Evolutionary conservation across 345 rosid genomes (phyloP).

Genomic region (Angophora floribunda): DNA sequence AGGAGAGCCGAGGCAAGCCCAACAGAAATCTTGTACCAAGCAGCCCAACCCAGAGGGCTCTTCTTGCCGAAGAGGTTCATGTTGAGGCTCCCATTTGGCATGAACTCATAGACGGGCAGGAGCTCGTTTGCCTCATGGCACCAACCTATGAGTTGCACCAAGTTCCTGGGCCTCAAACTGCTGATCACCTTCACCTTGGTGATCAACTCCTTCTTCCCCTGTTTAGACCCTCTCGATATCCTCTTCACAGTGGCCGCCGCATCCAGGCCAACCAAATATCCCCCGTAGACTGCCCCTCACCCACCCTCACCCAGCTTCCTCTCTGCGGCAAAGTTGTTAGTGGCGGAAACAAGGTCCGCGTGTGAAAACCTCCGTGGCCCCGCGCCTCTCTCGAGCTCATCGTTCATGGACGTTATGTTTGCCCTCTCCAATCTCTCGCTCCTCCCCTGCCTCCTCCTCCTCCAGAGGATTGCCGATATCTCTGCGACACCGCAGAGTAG

Average conservation of each 20-base stretch:
- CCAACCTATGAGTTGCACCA: conserved; percentile 28
- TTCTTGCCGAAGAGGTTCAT: conserved; percentile 6
- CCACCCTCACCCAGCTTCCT: conserved; percentile 15
- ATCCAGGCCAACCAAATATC: conserved; percentile 1
- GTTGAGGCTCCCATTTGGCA: conserved; percentile 5
- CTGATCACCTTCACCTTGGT: conserved; percentile 22
- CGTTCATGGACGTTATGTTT: conserved; percentile 18
- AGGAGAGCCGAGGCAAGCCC: conserved; percentile 20
- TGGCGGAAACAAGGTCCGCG: conserved; percentile 2
- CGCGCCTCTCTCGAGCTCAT: neutral
- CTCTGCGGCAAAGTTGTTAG: conserved; percentile 2
- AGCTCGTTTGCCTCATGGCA: conserved; percentile 12
- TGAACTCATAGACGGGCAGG: conserved; percentile 13
- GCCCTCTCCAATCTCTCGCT: neutral
- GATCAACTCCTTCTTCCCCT: conserved; percentile 11
- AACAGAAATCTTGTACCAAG: neutral
- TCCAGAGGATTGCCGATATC: neutral
- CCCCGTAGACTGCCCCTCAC: conserved; percentile 19
- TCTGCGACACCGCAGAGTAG: neutral
- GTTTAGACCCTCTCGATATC: conserved; percentile 5
- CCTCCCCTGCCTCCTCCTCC: neutral
- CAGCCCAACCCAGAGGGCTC: conserved; percentile 7
- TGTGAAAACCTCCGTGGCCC: conserved; percentile 12
- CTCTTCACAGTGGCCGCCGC: conserved; percentile 9
- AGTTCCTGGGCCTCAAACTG: conserved; percentile 12